Base-by-base conservation (phyloP, 805 yeast species). In the Priceomyces carsonii region DNA sequence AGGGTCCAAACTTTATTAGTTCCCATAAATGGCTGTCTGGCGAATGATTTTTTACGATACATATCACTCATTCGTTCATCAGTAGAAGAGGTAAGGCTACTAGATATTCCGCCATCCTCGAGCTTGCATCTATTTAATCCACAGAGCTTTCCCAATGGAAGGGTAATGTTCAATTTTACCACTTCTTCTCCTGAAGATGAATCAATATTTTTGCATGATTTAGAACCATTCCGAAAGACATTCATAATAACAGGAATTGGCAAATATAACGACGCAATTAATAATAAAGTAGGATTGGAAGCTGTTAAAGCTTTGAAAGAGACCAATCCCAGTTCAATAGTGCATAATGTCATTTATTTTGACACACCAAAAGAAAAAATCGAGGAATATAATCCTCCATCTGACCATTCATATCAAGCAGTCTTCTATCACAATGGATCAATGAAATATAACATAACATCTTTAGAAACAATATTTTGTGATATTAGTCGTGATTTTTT, bases 211-310 rank as follows among this genome's bases (percentile, higher is more conserved):
- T 64, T 91, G 26, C 86, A 84, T 47, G 98, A 91, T 57, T 79
- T 91, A 44, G 97, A 93, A 60, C 95, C 96, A 1, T 88, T 76
- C 59, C 63, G 97, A 33, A 87, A 88, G 52, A 78, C 85, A 0
- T 77, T 87, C 47, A 69, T 82, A 6, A 79, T 82, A 4, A 31
- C 75, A 6, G 80, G 79, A 0, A 39, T 72, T 10, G 66, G 71
- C 1, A 44, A 53, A 15, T 67, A 64, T 53, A 40, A 33, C 4
- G 32, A 36, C 1, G 22, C 17, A 7, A 14, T 15, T 6, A 27
- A 32, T 9, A 35, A 35, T 14, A 18, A 24, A 6, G 6, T 8
- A 3, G 27, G 48, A 43, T 1, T 53, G 57, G n/a, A 31, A n/a
- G 22, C 22, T 4, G 20, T 23, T 3, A 30, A 20, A 5, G 14